Conservation (phyloP, 148 eudicot genomes). For the Fagopyrum tataricum region DNA sequence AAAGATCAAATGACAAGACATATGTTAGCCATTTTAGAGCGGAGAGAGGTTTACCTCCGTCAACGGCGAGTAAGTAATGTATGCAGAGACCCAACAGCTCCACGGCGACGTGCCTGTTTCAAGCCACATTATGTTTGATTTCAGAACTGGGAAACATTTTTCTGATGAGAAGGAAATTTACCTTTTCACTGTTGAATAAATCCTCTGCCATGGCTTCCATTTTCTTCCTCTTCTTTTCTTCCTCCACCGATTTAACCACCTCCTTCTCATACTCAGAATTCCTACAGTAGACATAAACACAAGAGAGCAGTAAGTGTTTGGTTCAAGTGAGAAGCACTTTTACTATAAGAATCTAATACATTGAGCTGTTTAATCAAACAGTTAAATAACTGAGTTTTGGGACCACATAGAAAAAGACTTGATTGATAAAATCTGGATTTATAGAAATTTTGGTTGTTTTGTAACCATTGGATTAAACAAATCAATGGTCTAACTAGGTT, state of each 20-base stretch:
- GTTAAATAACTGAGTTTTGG: too few species aligned
- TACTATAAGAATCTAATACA: too few species aligned
- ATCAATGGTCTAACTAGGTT: too few species aligned
- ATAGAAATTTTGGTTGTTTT: too few species aligned
- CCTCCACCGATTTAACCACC: conserved; percentile 51
- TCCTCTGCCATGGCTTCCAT: conserved; percentile 95
- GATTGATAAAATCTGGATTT: too few species aligned
- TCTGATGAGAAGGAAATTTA: conserved; percentile 15
- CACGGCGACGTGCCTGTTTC: conserved; percentile 50
- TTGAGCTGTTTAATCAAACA: neutral
- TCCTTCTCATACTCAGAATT: conserved; percentile 70
- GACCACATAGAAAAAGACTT: too few species aligned
- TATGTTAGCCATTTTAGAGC: neutral
- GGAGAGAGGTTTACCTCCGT: conserved; percentile 19
- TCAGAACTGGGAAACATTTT: neutral
- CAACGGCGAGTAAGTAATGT: conserved; percentile 46
- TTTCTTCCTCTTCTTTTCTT: conserved; percentile 83
- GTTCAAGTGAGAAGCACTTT: too few species aligned
- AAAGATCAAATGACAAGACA: neutral
- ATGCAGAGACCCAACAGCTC: conserved; percentile 47
- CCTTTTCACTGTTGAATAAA: conserved; percentile 73
- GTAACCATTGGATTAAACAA: too few species aligned
- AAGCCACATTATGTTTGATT: neutral
- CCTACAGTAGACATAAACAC: conserved; percentile 28
- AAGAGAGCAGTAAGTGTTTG: neutral